Evolutionary conservation across 2,329 filamentous ascomycete species (phyloP), one percentile per base, ranked within the genome.

Genomic region (Exophiala alcalophila): DNA sequence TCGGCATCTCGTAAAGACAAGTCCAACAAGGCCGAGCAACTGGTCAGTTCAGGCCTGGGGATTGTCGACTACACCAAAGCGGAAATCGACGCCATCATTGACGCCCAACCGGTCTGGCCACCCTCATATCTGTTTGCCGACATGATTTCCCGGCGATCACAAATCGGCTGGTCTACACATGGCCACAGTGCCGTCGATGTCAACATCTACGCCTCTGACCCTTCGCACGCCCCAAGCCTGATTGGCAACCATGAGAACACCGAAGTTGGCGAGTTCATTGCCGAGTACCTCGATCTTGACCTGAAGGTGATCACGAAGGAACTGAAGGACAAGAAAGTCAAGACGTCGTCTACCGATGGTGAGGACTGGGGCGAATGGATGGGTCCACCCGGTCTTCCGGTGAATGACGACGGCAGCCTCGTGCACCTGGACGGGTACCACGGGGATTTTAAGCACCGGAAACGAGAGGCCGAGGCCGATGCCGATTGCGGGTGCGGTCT

Each of bases 101-200:
- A 78, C 23, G 65, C 74, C 18, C 54, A 61, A 5, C 77, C 81
- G 0, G 70, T 70, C 1, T 74, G 81, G 8, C 67, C 73, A 21
- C 65, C 73, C 3, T 69, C 77, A 2, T 81, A 79, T 59, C 65
- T 73, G 18, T 86, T 97, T 60, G 81, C 89, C 0, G 82, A 87
- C 59, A 91, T 98, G 71, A 79, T 97, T 55, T 94, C 86, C 55
- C 77, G 85, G 4, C 80, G 92, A n/a, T 86, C 90, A 1, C 88
- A 94, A 60, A 79, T 95, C 29, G 94, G 92, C 10, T 98, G 92
- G 92, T 83, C 79, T 52, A 95, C 90, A 0, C 91, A 96, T 63
- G 92, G 92, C 19, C 92, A 98, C 68, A 85, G 83, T 14, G 92
- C 84, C 37, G 89, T 92, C 5, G 92, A 98, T 61, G 92, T 98